Conservation (phyloP, 495 filamentous ascomycete species). For the Aspergillus bridgeri region DNA sequence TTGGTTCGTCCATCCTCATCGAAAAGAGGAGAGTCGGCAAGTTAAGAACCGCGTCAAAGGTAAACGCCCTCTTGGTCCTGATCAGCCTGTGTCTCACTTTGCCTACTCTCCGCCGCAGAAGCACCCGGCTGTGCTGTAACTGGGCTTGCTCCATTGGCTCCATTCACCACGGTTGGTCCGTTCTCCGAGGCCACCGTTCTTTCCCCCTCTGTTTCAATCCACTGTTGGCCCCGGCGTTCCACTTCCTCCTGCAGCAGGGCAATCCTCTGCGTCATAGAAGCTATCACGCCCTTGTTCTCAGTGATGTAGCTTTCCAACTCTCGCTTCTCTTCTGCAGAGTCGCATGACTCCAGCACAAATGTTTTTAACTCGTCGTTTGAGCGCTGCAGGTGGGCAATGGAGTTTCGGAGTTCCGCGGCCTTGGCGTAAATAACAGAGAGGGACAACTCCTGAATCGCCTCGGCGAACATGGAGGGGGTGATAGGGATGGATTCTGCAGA, state of each 20-base stretch:
- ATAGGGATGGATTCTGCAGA: slow-evolving; percentile 37
- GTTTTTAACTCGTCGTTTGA: slow-evolving; percentile 70
- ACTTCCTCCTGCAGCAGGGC: slow-evolving; percentile 66
- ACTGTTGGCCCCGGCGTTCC: slow-evolving; percentile 67
- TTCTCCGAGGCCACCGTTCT: slow-evolving; percentile 16
- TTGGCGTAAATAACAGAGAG: slow-evolving; percentile 72
- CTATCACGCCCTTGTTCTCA: slow-evolving; percentile 75
- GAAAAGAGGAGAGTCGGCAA: neutral
- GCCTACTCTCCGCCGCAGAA: neutral
- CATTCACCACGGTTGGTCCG: neutral
- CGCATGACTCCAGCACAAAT: slow-evolving; percentile 50
- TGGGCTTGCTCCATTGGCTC: neutral
- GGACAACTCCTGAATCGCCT: slow-evolving; percentile 69
- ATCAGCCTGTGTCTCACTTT: slow-evolving; percentile 20
- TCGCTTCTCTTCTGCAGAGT: slow-evolving; percentile 62
- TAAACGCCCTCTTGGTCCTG: slow-evolving; percentile 62
- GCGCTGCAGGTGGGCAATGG: slow-evolving; percentile 73
- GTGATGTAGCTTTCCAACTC: slow-evolving; percentile 37
- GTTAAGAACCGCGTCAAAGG: slow-evolving; percentile 36
- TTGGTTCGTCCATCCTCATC: neutral
- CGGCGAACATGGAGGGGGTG: slow-evolving; percentile 47
- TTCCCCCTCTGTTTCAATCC: slow-evolving; percentile 54
- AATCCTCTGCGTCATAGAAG: slow-evolving; percentile 70
- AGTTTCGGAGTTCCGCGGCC: slow-evolving; percentile 77
- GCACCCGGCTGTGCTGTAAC: neutral